Percentiles rank a stretch among this genome's conserved stretches.
Conservation (phyloP, 2,329 filamentous ascomycete species). For the Fusarium mexicanum region DNA sequence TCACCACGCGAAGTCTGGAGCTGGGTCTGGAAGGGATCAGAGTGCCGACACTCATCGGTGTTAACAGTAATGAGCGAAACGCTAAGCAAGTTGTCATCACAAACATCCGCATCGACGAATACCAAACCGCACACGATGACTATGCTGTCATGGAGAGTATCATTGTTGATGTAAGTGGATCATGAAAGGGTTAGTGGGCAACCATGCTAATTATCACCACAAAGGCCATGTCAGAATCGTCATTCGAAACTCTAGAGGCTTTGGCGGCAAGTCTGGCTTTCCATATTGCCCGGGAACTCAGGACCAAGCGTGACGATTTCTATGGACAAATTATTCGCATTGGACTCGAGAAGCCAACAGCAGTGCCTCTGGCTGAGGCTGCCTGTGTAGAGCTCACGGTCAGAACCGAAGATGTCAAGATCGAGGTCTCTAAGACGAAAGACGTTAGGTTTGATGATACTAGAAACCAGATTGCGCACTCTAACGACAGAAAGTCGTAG, state of each 20-base stretch:
- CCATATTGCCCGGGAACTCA: conserved; percentile 57
- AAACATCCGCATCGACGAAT: conserved; percentile 69
- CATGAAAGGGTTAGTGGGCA: not conserved
- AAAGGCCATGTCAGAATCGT: conserved; percentile 64
- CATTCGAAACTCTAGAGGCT: conserved; percentile 72
- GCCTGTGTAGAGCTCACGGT: conserved; percentile 68
- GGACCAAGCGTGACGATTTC: conserved; percentile 28
- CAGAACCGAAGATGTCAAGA: conserved; percentile 42
- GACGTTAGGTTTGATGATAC: conserved; percentile 21
- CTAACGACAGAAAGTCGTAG: conserved; percentile 4
- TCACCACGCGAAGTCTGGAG: conserved; percentile 43
- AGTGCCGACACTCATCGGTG: conserved; percentile 75
- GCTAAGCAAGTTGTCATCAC: conserved; percentile 73
- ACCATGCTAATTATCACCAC: not conserved
- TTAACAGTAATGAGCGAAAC: conserved; percentile 75
- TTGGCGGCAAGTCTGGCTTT: conserved; percentile 61
- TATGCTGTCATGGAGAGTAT: conserved; percentile 67
- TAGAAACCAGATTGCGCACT: conserved; percentile 10
- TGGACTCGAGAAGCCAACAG: conserved; percentile 76
- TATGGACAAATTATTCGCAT: conserved; percentile 65
- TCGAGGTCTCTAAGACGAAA: conserved; percentile 10
- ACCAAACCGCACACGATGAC: conserved; percentile 57
- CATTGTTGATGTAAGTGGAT: conserved; percentile 66
- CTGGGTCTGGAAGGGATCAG: conserved; percentile 66
- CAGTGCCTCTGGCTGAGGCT: conserved; percentile 76